A percentile compares a stretch with the other conserved stretches of the same genome.
phyloP scores from a whole-genome alignment of 805 yeast species.

The Cyberlindnera galapagoensis region DNA sequence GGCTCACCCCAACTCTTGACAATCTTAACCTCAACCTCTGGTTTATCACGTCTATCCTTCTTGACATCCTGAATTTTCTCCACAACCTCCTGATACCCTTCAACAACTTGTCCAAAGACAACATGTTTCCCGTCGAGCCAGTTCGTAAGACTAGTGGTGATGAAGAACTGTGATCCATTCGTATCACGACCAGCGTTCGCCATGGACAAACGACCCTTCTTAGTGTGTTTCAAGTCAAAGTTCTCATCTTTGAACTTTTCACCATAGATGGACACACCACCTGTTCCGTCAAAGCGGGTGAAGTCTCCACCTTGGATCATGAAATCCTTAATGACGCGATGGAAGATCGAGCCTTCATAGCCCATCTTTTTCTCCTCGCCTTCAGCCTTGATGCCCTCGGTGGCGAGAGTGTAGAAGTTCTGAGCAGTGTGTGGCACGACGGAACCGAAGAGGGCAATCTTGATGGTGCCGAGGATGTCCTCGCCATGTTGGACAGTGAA shows the following conservation, averaged over 20 bases:
- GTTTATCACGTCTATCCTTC: conserved; percentile 36
- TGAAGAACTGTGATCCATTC: conserved; percentile 66
- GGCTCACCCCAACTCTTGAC: conserved; percentile 26
- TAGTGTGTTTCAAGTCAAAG: conserved; percentile 58
- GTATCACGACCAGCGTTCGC: conserved; percentile 65
- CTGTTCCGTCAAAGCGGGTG: conserved; percentile 57
- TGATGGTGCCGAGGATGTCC: conserved; percentile 28
- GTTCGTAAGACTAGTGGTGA: conserved; percentile 47
- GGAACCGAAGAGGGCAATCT: conserved; percentile 59
- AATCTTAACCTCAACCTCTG: conserved; percentile 38
- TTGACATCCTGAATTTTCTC: conserved; percentile 52
- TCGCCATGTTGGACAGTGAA: conserved; percentile 20
- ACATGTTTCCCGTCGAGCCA: conserved; percentile 58
- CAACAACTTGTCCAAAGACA: conserved; percentile 71
- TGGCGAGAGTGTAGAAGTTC: conserved; percentile 49
- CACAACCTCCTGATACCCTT: conserved; percentile 55
- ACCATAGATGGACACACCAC: conserved; percentile 80
- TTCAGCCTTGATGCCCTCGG: conserved; percentile 19
- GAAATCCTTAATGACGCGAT: conserved; percentile 64
- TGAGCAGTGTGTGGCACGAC: conserved; percentile 57
- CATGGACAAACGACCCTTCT: conserved; percentile 65
- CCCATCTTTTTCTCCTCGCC: too few species aligned
- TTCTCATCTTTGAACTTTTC: conserved; percentile 71
- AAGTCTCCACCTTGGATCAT: conserved; percentile 90
- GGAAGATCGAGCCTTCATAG: conserved; percentile 63